Conservation (phyloP, 2,329 filamentous ascomycete species). For the Trichoderma semiorbis region DNA sequence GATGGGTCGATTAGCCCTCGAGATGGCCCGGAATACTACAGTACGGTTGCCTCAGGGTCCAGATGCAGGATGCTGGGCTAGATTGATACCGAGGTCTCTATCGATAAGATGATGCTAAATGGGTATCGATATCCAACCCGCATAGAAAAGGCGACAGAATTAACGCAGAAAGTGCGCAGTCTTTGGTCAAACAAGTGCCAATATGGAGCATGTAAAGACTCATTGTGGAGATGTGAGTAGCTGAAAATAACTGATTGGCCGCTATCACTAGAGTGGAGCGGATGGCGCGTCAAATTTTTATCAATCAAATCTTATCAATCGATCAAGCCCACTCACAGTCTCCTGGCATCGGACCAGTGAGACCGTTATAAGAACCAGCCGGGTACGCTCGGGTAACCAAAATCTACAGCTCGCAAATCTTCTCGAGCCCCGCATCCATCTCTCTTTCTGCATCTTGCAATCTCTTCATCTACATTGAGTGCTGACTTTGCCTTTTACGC, state of each 20-base stretch:
- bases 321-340: conserved; percentile 35
- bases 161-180: neutral
- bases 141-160: neutral
- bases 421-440: conserved; percentile 7
- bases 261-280: neutral
- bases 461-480: neutral
- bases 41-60: neutral
- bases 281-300: conserved; percentile 31
- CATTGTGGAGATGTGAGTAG: neutral
- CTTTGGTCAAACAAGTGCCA: neutral
- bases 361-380: conserved; percentile 12
- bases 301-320: conserved; percentile 51
- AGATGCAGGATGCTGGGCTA: neutral
- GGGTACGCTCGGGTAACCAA: conserved; percentile 29
- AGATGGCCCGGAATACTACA: neutral
- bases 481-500: neutral
- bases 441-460: neutral
- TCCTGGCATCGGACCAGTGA: conserved; percentile 36
- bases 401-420: conserved; percentile 17
- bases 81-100: neutral
- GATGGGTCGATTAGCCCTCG: neutral
- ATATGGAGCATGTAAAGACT: conserved; percentile 2
- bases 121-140: neutral
- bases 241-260: neutral
- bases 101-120: neutral